Evolutionary conservation across 176 grass and related monocot genomes (phyloP).

Genomic region (Tillandsia leiboldiana): DNA sequence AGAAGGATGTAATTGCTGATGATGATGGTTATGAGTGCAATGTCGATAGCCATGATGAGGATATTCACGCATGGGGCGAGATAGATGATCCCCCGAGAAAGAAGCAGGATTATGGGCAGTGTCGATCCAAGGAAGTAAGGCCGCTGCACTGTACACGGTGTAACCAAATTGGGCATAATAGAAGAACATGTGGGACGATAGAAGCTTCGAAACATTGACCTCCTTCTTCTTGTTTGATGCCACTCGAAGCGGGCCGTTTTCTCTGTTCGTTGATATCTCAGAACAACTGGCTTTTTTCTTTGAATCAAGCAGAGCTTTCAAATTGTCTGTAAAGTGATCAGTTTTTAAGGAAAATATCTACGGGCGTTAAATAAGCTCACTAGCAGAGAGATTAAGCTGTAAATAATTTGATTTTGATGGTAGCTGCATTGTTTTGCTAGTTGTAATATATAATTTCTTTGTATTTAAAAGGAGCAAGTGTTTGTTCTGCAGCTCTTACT

Average conservation of each 20-base stretch:
- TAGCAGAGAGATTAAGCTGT: background rate
- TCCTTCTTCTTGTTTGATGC: background rate
- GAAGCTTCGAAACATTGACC: conserved; percentile 1
- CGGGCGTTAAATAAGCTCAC: background rate
- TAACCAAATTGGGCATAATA: conserved; percentile 14
- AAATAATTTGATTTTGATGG: background rate
- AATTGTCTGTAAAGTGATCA: background rate
- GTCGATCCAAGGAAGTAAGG: conserved; percentile 13
- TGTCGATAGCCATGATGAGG: background rate
- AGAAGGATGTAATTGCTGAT: background rate
- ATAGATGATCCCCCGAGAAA: conserved; percentile 13
- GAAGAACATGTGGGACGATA: background rate
- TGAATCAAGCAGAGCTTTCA: no score
- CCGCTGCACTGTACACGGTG: conserved; percentile 8
- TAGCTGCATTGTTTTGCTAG: background rate
- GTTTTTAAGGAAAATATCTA: background rate
- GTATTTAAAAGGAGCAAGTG: background rate
- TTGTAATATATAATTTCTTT: background rate
- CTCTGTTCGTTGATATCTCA: background rate
- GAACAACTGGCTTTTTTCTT: background rate
- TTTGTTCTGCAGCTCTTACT: background rate
- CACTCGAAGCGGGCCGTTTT: background rate
- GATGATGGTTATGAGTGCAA: background rate
- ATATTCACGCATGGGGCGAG: conserved; percentile 3
- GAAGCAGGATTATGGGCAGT: background rate